phyloP scores from a whole-genome alignment of 495 filamentous ascomycete genomes.

The Rhypophila decipiens region DNA sequence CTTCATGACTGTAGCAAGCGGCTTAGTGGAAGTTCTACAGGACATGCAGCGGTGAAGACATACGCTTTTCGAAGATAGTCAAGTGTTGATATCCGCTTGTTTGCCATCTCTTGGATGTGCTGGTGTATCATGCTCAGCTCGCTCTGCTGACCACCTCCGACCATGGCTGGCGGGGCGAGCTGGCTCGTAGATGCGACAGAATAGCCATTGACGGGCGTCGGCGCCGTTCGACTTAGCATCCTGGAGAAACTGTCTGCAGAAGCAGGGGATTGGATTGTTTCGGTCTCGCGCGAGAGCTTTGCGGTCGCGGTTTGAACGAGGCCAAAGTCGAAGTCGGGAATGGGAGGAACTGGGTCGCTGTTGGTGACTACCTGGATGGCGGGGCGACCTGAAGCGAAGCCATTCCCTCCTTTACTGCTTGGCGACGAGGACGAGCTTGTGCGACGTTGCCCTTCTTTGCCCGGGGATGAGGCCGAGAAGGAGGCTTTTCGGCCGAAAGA shows the following conservation, averaged over 20 bases:
- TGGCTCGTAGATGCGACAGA: conserved; percentile 21
- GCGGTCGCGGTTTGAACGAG: conserved; percentile 36
- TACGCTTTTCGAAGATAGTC: conserved; percentile 90
- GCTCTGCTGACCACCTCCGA: conserved; percentile 25
- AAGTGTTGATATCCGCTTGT: conserved; percentile 92
- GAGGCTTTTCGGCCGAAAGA: conserved; percentile 40
- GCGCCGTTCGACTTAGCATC: conserved; percentile 37
- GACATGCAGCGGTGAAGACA: too few species aligned
- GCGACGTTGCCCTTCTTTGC: conserved; percentile 27
- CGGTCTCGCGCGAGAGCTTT: conserved; percentile 29
- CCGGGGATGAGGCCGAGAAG: conserved; percentile 31
- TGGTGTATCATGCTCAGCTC: conserved; percentile 52
- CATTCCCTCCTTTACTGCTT: conserved; percentile 15
- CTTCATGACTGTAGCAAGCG: conserved; percentile 84
- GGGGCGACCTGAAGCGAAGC: conserved; percentile 4
- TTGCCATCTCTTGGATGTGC: conserved; percentile 81
- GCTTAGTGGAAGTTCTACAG: too few species aligned
- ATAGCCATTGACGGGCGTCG: conserved; percentile 22
- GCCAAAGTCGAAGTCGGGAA: conserved; percentile 20
- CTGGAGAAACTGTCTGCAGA: conserved; percentile 33
- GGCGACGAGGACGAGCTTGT: conserved; percentile 25
- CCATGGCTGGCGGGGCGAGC: conserved; percentile 23
- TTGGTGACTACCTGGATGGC: conserved; percentile 2
- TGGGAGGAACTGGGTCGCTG: conserved; percentile 23
- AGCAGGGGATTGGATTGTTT: conserved; percentile 26